Base-by-base conservation (phyloP, 495 filamentous ascomycete genomes). In the Lineolata rhizophorae region DNA sequence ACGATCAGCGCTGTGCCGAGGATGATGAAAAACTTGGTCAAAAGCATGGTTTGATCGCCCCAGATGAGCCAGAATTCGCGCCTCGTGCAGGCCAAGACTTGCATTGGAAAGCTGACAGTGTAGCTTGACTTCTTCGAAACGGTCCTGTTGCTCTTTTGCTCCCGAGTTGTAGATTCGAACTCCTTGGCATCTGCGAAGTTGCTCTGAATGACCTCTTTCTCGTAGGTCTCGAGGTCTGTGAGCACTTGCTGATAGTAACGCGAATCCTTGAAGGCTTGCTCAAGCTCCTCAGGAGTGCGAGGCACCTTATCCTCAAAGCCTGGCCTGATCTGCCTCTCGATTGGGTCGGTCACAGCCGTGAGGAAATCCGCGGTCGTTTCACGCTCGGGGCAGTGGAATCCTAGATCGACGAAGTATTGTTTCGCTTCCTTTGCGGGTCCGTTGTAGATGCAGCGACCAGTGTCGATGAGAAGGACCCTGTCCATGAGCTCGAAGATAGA, bases 401-500 rank as follows among this genome's bases (percentile, higher is more conserved):
- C 76, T 1, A 81, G 54, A 16, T 71, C 56, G 34, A 70, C 51
- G 43, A 82, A 80, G 47, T 79, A 81, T 36, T 67, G 56, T 26
- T 61, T 62, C 0, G 76, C 76, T 36, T 70, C 56, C 24, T 61
- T 57, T 6, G 66, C 61, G 15, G 67, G 67, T 4, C 73, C 67
- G 41, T 68, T 58, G 49, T 64, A 79, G 20, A 79, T 58, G 56
- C 70, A 67, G 13, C 65, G 61, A 3, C 73, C 73, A 14, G 63
- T 49, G 36, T 75, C 68, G 31, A 79, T 70, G 17, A 79, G 62
- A 32, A 73, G 40, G 0, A 79, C 72, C 45, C 77, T 78, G 46
- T 79, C 73, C 71, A 85, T 78, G 2, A 78, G 55, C 42, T 84
- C 64, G 46, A 81, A 85, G 40, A 84, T 83, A 20, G 67, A 74